Base-by-base conservation (phyloP, 371 early-diverging fungal species). In the Apophysomyces trapeziformis region DNA sequence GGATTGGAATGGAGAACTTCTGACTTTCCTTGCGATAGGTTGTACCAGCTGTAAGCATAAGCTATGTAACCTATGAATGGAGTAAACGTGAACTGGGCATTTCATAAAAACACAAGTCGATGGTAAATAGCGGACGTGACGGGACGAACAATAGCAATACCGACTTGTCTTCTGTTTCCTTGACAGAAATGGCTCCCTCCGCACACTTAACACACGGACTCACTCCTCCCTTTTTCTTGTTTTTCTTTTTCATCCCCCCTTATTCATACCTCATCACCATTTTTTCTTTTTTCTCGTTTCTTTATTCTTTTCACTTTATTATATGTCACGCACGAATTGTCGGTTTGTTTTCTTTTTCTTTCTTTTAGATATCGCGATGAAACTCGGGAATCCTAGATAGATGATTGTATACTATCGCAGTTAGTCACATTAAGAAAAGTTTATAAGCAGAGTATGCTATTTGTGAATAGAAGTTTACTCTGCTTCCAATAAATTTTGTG, bases 11-110 rank as follows among this genome's bases (percentile, higher is more conserved):
- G 21, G 21, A 50, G 21, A 26, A 26, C 21, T 50, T n/a, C 58
- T 43, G 12, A 59, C 4, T 45, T 4, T 32, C 3, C 12, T 4
- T 7, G 14, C n/a, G 9, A 12, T 69, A 87, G 85, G 88, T 88
- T 16, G 85, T 89, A 11, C 89, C 89, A 5, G 86, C 89, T 35
- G 86, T 86, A 57, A 83, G 85, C 59, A 84, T 89, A 60, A 83
- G 84, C 58, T 89, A 89, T 70, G 84, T 86, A 5, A 85, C 84
- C 36, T 89, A 89, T 68, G 89, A 89, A 64, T 78, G 79, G 71
- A 82, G 79, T 63, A 88, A 88, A 68, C 77, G 73, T 46, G 75
- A 81, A 61, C 69, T 86, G 18, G 83, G 78, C 26, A 72, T 82
- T n/a, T 68, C 67, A 61, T 76, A 76, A 67, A 44, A 26, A 5